phyloP scores from a whole-genome alignment of 2,329 filamentous ascomycete species.

The Scleromitrula shiraiana region DNA sequence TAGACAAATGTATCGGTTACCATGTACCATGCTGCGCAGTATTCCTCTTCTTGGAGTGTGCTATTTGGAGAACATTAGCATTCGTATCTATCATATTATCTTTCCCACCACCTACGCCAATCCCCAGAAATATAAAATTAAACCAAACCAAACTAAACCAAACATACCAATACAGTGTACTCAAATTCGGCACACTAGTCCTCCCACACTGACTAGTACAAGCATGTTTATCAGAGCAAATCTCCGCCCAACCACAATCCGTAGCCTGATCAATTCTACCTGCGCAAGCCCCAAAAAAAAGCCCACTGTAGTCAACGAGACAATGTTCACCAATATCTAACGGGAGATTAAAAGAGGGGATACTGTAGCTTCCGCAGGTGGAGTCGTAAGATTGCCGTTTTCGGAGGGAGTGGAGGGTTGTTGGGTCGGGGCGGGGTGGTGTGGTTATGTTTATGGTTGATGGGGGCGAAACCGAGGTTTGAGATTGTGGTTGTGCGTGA shows the following conservation, averaged over 20 bases:
- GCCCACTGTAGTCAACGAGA: neutral
- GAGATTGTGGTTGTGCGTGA: no score
- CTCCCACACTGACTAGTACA: conserved; percentile 2
- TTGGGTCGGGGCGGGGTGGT: no score
- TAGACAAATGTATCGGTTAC: neutral
- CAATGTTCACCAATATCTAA: neutral
- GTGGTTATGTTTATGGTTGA: no score
- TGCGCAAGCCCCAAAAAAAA: neutral
- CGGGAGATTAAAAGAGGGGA: neutral
- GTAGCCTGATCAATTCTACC: neutral
- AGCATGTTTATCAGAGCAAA: neutral
- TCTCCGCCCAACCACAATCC: neutral
- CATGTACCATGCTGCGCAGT: conserved; percentile 3
- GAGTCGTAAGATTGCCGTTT: neutral
- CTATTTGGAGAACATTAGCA: neutral
- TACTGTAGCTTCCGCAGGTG: neutral
- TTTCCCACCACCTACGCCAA: no score
- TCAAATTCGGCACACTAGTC: neutral
- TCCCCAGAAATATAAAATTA: no score
- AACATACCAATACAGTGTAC: conserved; percentile 1
- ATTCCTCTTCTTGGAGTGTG: neutral
- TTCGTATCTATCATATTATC: no score
- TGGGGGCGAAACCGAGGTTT: no score
- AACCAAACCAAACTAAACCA: no score
- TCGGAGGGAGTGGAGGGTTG: neutral